Percentiles rank a stretch among this genome's conserved stretches.
phyloP scores from a whole-genome alignment of 176 grass and related monocot genomes.

The Hordeum marinum region DNA sequence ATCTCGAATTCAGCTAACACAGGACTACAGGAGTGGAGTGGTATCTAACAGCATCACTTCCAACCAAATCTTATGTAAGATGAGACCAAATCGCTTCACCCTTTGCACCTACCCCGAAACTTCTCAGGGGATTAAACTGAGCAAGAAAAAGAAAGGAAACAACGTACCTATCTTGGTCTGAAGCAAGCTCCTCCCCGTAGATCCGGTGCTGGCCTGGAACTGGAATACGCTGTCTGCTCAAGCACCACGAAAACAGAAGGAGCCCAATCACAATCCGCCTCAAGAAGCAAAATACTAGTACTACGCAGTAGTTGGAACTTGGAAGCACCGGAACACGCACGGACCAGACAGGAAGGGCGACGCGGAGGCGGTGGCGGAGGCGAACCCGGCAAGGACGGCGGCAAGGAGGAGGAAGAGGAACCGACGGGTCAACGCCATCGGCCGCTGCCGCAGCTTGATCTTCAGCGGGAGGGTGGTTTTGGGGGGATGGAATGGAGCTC shows the following conservation, averaged over 20 bases:
- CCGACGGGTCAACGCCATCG: no score
- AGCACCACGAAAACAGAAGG: background rate
- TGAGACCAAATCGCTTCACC: no score
- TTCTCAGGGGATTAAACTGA: no score
- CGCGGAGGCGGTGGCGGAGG: background rate
- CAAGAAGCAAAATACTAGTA: background rate
- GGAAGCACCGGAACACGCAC: background rate
- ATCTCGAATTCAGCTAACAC: no score
- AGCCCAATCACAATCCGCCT: background rate
- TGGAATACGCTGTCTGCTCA: constrained; percentile 24
- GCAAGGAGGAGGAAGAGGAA: background rate
- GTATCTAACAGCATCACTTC: no score
- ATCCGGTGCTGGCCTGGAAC: constrained; percentile 27
- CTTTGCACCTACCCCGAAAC: no score
- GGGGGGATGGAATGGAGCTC: no score
- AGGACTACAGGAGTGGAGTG: no score
- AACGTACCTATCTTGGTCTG: constrained; percentile 38
- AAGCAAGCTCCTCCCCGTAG: constrained; percentile 51
- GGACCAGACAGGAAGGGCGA: constrained; percentile 23
- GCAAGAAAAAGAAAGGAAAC: no score
- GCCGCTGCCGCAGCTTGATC: no score
- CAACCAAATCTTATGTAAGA: no score
- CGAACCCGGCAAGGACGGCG: background rate
- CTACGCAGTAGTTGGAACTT: background rate
- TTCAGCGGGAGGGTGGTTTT: no score